Base-by-base conservation (phyloP, 352 stramenopile genomes). In the Phytophthora quininea region DNA sequence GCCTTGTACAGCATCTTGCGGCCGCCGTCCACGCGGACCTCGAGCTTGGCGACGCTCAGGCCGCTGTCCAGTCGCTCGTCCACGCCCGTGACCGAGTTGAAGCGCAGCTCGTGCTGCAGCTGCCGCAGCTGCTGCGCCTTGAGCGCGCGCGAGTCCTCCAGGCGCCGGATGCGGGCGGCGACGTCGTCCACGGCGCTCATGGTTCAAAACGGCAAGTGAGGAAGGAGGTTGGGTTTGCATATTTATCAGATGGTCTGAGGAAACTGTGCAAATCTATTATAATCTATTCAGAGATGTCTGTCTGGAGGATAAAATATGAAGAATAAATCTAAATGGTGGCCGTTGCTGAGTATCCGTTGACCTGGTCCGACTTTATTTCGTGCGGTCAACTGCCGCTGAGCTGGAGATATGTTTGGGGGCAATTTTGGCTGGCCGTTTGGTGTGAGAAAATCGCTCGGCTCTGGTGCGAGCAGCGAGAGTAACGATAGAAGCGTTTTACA, bases 121-220 rank as follows among this genome's bases (percentile, higher is more conserved):
- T 67, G 69, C 4, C 75, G 77, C 27, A 89, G 63, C 62, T 89
- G 67, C 31, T 73, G 64, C 15, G 47, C 67, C 46, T 81, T 85
- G n/a, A 67, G n/a, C 12, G 83, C 65, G 29, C 81, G 69, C 29
- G 70, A 63, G 42, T 83, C 77, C 27, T 91, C 76, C 37, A 91
- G 70, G 31, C 78, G 82, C 42, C 52, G 74, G 37, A 91, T 81
- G 27, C 79, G 82, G 46, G 62, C 75, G 19, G 77, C 80, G n/a
- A 89, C 79, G 69, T 91, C 82, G 50, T 91, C 82, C 38, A 91
- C 82, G 10, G 77, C 78, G 62, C 82, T 91, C 82, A 91, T 90
- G 19, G 19, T 24, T 24, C 19, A 24, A 24, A 27, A 3, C 24
- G 32, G 37, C 4, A 19, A 9, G n/a, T 33, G 46, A 40, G 35